Percentiles rank a stretch among this genome's conserved stretches.
Conservation (phyloP, 441 rosid genomes). For the Jatropha podagrica region DNA sequence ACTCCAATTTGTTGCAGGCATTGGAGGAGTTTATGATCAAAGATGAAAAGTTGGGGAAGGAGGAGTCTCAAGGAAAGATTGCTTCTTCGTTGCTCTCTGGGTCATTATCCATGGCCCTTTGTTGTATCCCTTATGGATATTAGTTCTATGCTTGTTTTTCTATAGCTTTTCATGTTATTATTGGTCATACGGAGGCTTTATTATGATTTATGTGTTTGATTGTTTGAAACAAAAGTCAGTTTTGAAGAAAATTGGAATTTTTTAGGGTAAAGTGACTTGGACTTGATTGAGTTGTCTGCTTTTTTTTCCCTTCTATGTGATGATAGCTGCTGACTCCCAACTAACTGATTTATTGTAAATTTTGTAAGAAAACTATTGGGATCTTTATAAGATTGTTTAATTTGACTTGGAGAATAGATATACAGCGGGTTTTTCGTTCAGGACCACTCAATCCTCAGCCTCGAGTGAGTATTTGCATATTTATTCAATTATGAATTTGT, state of each 20-base stretch:
- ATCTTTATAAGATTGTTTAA: constrained; percentile 34
- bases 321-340: background rate
- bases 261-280: background rate
- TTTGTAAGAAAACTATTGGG: background rate
- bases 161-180: background rate
- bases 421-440: constrained; percentile 81
- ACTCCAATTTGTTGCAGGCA: constrained; percentile 51
- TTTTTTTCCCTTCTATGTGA: background rate
- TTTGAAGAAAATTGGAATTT: background rate
- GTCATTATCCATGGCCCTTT: constrained; percentile 94
- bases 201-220: background rate
- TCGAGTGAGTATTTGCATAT: constrained; percentile 56
- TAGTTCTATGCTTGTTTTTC: background rate
- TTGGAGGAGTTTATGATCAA: constrained; percentile 63
- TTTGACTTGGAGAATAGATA: constrained; percentile 53
- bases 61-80: constrained; percentile 40
- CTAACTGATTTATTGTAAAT: background rate
- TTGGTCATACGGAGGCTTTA: background rate
- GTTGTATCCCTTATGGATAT: constrained; percentile 72
- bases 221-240: background rate
- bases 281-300: background rate
- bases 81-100: constrained; percentile 79
- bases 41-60: constrained; percentile 64
- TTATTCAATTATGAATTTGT: constrained; percentile 11
- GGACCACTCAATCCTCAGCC: constrained; percentile 88